phyloP scores from a whole-genome alignment of 345 rosid species.

The Eutrema japonicum region DNA sequence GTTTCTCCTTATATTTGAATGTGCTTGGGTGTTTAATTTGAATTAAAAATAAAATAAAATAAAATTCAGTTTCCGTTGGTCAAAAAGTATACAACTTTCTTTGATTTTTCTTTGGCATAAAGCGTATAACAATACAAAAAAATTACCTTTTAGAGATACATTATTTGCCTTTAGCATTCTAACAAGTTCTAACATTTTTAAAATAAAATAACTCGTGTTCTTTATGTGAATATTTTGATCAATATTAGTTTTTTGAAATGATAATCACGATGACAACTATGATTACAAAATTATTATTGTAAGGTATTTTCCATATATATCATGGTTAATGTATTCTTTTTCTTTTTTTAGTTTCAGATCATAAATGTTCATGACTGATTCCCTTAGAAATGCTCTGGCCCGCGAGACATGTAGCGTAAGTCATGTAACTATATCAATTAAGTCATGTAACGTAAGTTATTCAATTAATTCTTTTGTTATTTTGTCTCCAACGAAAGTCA shows the following conservation, averaged over 20 bases:
- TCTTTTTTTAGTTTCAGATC: background rate
- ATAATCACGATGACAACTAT: background rate
- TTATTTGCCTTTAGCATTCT: too few species aligned
- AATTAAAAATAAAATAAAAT: background rate
- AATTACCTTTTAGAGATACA: too few species aligned
- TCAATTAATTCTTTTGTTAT: background rate
- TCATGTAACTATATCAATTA: conserved; percentile 24
- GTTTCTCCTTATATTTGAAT: background rate
- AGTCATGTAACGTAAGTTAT: conserved; percentile 21
- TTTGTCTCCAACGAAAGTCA: conserved; percentile 33
- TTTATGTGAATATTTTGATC: background rate
- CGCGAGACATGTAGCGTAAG: conserved; percentile 37
- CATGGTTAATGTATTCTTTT: background rate
- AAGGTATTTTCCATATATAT: background rate
- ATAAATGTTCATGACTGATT: background rate
- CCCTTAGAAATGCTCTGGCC: conserved; percentile 25
- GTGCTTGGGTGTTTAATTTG: conserved; percentile 6
- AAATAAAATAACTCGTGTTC: too few species aligned
- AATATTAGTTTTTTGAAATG: background rate
- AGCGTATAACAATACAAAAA: background rate
- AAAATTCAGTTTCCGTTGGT: conserved; percentile 2
- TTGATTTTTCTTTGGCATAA: background rate
- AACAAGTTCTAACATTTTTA: too few species aligned
- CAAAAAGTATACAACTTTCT: background rate
- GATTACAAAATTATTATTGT: background rate